phyloP scores from a whole-genome alignment of 2,329 filamentous ascomycete species.

The Dothistroma pini region DNA sequence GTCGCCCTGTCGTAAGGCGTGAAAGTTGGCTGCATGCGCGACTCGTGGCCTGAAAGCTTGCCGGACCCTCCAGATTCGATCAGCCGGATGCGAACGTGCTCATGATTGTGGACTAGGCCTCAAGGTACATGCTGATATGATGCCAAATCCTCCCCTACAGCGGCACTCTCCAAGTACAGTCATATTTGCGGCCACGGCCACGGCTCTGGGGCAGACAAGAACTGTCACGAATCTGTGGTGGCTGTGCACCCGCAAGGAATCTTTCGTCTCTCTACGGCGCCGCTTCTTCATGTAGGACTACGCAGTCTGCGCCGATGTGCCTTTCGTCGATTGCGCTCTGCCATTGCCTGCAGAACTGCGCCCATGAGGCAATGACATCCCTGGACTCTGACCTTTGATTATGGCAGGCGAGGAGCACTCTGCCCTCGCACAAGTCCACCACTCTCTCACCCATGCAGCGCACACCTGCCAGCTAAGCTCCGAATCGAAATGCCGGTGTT shows the following conservation, averaged over 20 bases:
- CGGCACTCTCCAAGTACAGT: too few species aligned
- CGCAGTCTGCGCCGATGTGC: background rate
- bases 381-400: background rate
- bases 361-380: background rate
- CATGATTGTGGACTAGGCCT: background rate
- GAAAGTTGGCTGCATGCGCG: background rate
- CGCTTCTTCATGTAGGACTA: background rate
- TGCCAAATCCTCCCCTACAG: too few species aligned
- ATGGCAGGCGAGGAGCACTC: background rate
- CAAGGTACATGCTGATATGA: background rate
- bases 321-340: background rate
- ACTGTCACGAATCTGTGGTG: too few species aligned
- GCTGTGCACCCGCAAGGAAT: background rate
- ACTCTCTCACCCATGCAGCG: background rate
- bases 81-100: background rate
- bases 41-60: background rate
- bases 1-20: background rate
- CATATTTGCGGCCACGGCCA: background rate
- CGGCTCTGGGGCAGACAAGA: too few species aligned
- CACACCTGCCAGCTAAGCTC: background rate
- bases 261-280: background rate
- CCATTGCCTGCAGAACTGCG: background rate
- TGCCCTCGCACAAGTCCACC: background rate
- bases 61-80: background rate
- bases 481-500: background rate